Base-by-base conservation (phyloP, 2,329 filamentous ascomycete genomes). In the Raffaelea arxii region DNA sequence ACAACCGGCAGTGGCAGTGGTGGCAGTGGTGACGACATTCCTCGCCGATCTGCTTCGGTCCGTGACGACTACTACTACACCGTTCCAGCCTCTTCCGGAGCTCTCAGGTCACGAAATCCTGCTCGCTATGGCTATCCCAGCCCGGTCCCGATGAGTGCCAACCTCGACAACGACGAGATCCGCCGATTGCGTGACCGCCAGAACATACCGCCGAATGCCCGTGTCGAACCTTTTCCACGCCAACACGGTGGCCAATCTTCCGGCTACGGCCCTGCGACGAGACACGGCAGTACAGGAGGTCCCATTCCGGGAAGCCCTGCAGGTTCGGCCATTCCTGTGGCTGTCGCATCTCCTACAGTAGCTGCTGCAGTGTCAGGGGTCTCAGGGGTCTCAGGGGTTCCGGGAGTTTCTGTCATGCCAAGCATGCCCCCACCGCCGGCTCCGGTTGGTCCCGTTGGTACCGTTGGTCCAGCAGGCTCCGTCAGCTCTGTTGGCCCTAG, bases 51-150 rank as follows among this genome's bases (percentile, higher is more conserved):
- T 4, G 14, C 46, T 11, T 72, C 59, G 69, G 74, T 40, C 61
- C 75, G 69, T 55, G 75, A 80, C 35, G 68, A 73, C 25, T 58
- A 65, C 27, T 77, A 76, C 54, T 78, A 75, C 56, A 60, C 75
- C 25, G 69, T 78, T 51, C 77, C 77, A n/a, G 75, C 76, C 44
- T 72, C 75, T 5, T 79, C 77, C 25, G 68, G 71, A 4, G 44
- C 40, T 7, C 46, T 52, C 46, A 72, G 71, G 49, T 67, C 72
- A 38, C 68, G 72, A 46, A 72, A 70, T 58, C n/a, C n/a, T n/a
- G 62, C 69, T 46, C 59, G 57, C n/a, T 54, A 53, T 42, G 51
- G 55, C 3, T 63, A 67, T 44, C 21, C 67, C 64, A 41, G 61
- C 58, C 32, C 51, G 11, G 24, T n/a, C 53, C 25, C 65, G 64